Conservation (phyloP, 2,329 filamentous ascomycete genomes). For the Acarospora socialis region DNA sequence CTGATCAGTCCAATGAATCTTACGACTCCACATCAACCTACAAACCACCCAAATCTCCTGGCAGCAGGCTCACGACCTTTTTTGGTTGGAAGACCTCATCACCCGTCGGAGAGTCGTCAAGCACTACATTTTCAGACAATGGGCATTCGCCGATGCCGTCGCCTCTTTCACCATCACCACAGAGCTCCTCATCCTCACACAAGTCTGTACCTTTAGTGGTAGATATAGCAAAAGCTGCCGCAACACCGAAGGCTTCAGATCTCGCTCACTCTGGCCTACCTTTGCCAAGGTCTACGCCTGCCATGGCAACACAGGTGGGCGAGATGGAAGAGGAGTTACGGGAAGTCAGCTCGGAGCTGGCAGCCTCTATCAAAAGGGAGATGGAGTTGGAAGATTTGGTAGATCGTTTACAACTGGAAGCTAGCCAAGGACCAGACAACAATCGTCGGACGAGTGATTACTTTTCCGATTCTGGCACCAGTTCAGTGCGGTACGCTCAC, state of each 20-base stretch:
- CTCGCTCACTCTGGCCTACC: conserved; percentile 19
- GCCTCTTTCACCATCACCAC: conserved; percentile 30
- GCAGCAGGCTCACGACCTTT: conserved; percentile 47
- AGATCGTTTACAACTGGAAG: conserved; percentile 71
- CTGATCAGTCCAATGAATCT: conserved; percentile 22
- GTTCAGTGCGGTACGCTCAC: conserved; percentile 61
- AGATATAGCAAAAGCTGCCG: conserved; percentile 35
- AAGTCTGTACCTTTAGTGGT: conserved; percentile 32
- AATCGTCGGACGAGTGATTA: conserved; percentile 86
- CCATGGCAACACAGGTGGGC: conserved; percentile 47
- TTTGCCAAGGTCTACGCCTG: conserved; percentile 29
- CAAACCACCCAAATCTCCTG: conserved; percentile 33
- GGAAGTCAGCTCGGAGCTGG: conserved; percentile 84
- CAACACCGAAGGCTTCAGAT: conserved; percentile 12
- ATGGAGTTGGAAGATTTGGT: conserved; percentile 94
- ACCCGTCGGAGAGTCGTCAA: conserved; percentile 43
- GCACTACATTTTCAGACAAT: conserved; percentile 48
- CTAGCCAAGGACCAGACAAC: conserved; percentile 38
- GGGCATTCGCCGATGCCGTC: conserved; percentile 45
- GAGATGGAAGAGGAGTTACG: conserved; percentile 91
- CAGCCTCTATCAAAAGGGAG: conserved; percentile 81
- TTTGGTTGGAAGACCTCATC: conserved; percentile 51
- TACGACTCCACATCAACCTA: conserved; percentile 16
- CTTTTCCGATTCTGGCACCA: conserved; percentile 89
- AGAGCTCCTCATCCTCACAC: conserved; percentile 20